phyloP scores from a whole-genome alignment of 805 yeast species.

The Candida wancherniae region DNA sequence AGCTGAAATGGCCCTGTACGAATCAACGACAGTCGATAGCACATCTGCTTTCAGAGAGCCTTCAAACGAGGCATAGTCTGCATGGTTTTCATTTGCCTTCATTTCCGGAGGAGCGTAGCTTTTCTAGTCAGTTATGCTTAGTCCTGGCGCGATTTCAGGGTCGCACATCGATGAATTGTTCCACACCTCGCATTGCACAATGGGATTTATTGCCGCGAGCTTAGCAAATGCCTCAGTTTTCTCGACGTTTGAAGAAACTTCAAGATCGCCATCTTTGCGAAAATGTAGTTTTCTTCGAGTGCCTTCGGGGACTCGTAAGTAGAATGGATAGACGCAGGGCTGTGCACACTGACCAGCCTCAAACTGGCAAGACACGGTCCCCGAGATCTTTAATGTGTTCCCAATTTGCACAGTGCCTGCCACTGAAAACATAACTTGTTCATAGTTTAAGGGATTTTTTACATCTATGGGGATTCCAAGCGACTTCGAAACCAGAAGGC shows the following conservation, averaged over 20 bases:
- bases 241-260: constrained; percentile 8
- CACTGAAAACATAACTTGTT: constrained; percentile 5
- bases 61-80: constrained; percentile 62
- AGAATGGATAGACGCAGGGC: constrained; percentile 13
- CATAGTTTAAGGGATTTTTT: constrained; percentile 1
- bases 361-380: constrained; percentile 11
- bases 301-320: constrained; percentile 12
- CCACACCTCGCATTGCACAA: constrained; percentile 14
- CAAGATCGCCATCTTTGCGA: constrained; percentile 6
- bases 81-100: constrained; percentile 44
- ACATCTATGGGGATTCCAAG: constrained; percentile 2
- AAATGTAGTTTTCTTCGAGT: constrained; percentile 1
- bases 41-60: constrained; percentile 45
- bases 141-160: constrained; percentile 5
- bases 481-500: constrained; percentile 5
- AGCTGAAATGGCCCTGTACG: constrained; percentile 59
- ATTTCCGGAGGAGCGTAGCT: constrained; percentile 2
- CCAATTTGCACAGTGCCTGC: constrained; percentile 7
- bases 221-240: constrained; percentile 8
- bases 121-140: constrained; percentile 3
- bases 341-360: constrained; percentile 12
- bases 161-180: constrained; percentile 11
- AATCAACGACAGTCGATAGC: constrained; percentile 51
- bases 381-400: constrained; percentile 9
- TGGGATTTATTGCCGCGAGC: constrained; percentile 9